A percentile compares a stretch with the other conserved stretches of the same genome.
Evolutionary conservation across 257 asterid species (phyloP).

Genomic region (Thymus quinquecostatus): DNA sequence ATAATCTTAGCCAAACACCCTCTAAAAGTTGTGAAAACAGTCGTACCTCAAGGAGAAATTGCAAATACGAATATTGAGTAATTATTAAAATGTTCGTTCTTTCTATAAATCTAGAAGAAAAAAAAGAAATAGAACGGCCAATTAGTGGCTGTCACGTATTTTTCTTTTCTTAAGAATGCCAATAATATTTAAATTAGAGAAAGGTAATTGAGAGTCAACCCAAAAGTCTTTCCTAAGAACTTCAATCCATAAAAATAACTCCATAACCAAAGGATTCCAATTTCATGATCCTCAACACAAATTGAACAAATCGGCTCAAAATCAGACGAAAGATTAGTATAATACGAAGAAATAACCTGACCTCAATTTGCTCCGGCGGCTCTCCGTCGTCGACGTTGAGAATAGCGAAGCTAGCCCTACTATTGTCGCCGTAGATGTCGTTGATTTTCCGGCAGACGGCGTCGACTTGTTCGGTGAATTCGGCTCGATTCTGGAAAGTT

Average conservation of each 20-base stretch:
- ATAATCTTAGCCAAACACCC: no score
- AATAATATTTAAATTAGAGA: neutral
- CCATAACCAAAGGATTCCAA: neutral
- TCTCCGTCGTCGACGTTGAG: neutral
- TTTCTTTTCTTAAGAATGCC: neutral
- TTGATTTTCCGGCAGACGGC: slow-evolving; percentile 8
- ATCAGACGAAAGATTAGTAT: no score
- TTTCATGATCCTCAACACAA: neutral
- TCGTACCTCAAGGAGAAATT: no score
- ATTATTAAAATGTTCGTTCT: no score
- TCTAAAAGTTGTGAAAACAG: no score
- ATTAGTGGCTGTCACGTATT: neutral
- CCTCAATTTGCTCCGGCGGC: slow-evolving; percentile 7
- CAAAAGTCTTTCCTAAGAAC: neutral
- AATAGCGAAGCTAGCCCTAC: neutral
- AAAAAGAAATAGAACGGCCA: neutral
- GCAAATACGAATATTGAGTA: no score
- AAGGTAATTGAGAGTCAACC: no score
- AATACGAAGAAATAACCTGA: neutral
- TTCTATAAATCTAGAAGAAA: no score
- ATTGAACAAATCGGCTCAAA: neutral
- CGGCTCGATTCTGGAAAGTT: neutral
- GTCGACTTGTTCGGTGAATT: neutral
- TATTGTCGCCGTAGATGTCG: slow-evolving; percentile 20
- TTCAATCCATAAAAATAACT: no score